Conservation (phyloP, 805 yeast species). For the Barnettozyma wickerhamii region DNA sequence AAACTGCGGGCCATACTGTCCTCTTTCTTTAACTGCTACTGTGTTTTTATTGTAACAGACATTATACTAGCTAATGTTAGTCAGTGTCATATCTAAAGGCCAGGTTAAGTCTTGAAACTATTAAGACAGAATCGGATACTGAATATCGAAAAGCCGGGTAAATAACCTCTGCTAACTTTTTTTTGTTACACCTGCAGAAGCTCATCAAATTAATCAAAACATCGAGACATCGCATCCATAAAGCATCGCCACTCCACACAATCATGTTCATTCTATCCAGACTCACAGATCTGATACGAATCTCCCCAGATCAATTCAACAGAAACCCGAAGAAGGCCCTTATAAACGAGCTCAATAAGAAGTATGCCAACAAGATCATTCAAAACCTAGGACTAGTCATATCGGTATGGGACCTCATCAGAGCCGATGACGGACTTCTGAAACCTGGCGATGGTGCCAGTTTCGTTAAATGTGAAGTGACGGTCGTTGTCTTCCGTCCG, state of each 20-base stretch:
- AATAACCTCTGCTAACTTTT: no score
- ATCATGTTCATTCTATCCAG: slow-evolving; percentile 81
- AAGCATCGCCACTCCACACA: background rate
- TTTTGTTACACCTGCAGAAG: background rate
- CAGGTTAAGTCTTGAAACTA: no score
- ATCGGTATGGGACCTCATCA: slow-evolving; percentile 76
- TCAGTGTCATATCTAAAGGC: no score
- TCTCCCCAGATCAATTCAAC: slow-evolving; percentile 82
- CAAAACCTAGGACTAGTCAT: slow-evolving; percentile 82
- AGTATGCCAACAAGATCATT: slow-evolving; percentile 82
- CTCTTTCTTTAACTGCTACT: no score
- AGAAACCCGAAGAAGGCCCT: slow-evolving; percentile 69
- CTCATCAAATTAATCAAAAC: background rate
- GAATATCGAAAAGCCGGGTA: no score
- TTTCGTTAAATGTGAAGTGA: slow-evolving; percentile 66
- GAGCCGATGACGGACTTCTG: slow-evolving; percentile 83
- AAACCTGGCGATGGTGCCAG: slow-evolving; percentile 95
- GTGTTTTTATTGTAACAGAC: no score
- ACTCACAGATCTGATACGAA: slow-evolving; percentile 77
- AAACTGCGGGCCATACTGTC: no score
- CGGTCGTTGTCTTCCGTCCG: slow-evolving; percentile 85
- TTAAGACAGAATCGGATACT: no score
- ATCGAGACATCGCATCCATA: background rate
- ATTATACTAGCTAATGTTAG: no score
- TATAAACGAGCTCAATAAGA: slow-evolving; percentile 73